A percentile compares a stretch with the other conserved stretches of the same genome.
phyloP scores from a whole-genome alignment of 2,329 filamentous ascomycete genomes.

The Xylaria sp. region DNA sequence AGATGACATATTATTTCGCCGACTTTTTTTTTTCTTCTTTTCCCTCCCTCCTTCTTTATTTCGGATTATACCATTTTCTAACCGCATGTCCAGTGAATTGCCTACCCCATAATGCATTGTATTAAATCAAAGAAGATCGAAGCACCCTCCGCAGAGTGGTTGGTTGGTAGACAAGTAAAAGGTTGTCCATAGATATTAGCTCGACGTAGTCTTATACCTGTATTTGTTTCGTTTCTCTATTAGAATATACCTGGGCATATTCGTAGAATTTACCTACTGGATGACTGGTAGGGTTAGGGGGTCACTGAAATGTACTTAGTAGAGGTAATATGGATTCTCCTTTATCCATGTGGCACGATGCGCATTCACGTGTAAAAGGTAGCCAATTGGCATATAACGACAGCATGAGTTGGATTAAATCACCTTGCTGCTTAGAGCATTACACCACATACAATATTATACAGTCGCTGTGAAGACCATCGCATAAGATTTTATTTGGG shows the following conservation, averaged over 20 bases:
- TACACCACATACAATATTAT: background rate
- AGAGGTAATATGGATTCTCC: background rate
- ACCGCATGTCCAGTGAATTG: background rate
- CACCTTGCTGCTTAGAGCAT: slow-evolving; percentile 1
- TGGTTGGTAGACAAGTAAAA: background rate
- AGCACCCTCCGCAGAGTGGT: background rate
- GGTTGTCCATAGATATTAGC: background rate
- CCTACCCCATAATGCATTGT: background rate
- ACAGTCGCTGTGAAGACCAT: background rate
- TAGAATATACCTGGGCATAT: background rate
- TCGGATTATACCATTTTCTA: background rate
- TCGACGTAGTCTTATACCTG: background rate
- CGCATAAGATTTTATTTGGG: background rate
- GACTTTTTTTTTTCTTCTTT: background rate
- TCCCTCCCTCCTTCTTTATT: background rate
- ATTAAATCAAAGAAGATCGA: background rate
- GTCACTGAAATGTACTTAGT: background rate
- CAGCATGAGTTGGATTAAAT: background rate
- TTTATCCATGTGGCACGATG: slow-evolving; percentile 31
- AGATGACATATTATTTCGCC: slow-evolving; percentile 7
- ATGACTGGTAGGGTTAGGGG: slow-evolving; percentile 2
- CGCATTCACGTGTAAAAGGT: background rate
- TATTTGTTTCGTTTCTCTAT: background rate
- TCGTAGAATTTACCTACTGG: background rate
- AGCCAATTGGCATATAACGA: slow-evolving; percentile 8